Conservation (phyloP, 805 yeast genomes). For the Tanozyma kutaoensis region DNA sequence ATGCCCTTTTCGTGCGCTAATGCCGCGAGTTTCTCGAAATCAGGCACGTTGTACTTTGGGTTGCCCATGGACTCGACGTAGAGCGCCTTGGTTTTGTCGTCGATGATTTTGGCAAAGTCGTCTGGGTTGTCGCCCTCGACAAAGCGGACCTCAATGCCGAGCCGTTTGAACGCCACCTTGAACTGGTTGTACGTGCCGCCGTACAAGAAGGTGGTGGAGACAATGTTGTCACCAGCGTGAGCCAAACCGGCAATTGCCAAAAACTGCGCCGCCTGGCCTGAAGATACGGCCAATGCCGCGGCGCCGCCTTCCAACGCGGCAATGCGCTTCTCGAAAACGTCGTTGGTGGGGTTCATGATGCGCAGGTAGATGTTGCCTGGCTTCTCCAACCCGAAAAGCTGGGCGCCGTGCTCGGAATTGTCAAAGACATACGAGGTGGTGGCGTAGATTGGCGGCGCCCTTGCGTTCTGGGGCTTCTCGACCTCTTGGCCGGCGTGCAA, state of each 20-base stretch:
- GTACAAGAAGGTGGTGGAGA: slow-evolving; percentile 75
- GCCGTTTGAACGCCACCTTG: slow-evolving; percentile 79
- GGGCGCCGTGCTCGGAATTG: slow-evolving; percentile 86
- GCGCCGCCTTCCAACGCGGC: slow-evolving; percentile 91
- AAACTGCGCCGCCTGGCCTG: slow-evolving; percentile 97
- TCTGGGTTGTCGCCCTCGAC: slow-evolving; percentile 73
- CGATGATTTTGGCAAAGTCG: slow-evolving; percentile 61
- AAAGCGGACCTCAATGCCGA: slow-evolving; percentile 78
- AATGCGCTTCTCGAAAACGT: slow-evolving; percentile 80
- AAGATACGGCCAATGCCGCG: slow-evolving; percentile 78
- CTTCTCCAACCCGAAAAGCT: slow-evolving; percentile 71
- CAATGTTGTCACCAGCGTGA: slow-evolving; percentile 78
- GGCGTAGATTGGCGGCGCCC: slow-evolving; percentile 92
- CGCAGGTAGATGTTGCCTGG: slow-evolving; percentile 85
- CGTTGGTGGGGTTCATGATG: slow-evolving; percentile 85
- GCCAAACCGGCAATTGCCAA: slow-evolving; percentile 75
- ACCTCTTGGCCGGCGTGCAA: slow-evolving; percentile 87
- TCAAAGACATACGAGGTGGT: slow-evolving; percentile 82
- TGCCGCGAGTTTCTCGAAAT: slow-evolving; percentile 61
- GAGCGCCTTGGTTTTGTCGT: slow-evolving; percentile 78
- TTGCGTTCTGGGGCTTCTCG: slow-evolving; percentile 53
- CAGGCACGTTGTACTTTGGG: slow-evolving; percentile 88
- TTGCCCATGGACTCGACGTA: slow-evolving; percentile 87
- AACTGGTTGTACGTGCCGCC: slow-evolving; percentile 97
- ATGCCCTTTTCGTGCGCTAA: slow-evolving; percentile 79